Evolutionary conservation across 805 yeast species (phyloP), one percentile per base, ranked within the genome.

Genomic region (Myxozyma melibiosi): DNA sequence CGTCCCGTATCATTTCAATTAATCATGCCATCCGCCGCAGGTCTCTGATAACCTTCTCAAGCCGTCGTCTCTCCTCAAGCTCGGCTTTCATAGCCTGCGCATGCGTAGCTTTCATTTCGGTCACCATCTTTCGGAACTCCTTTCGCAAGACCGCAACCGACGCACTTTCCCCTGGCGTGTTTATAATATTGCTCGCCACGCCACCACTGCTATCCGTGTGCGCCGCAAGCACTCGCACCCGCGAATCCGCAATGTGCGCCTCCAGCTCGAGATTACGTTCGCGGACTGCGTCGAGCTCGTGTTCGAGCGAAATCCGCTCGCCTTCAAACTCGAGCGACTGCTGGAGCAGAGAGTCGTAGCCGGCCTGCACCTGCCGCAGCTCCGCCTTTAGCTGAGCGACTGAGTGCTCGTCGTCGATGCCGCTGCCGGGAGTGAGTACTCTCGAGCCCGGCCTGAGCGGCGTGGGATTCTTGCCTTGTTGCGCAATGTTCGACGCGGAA

Each of bases 21-120:
- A n/a, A n/a, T n/a, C n/a, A n/a, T n/a, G 40, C 18, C 35, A 44
- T 30, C 31, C 61, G 60, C 31, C 58, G 60, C 51, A 60, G 30
- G 18, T 60, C 63, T 13, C 61, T 50, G 27, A 60, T 45, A 1
- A 57, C 54, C 42, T 52, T 51, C 49, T 60, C 62, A 43, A 60
- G 37, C 44, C 64, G 45, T 35, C 58, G 51, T 31, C 64, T 44
- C 51, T 60, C 64, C 33, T 60, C 64, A 22, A 16, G 53, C 59
- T 60, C 62, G 28, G 56, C 56, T 44, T 50, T 45, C 48, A 60
- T 22, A 14, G 41, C 53, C 30, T 44, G 47, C 31, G 51, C 62
- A 30, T 58, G 57, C 22, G 44, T 48, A 6, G 31, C 27, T 16
- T 40, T 33, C 41, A 58, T 53, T 43, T 60, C 64, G 14, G 55